Evolutionary conservation across 306 rosid species (phyloP).

Genomic region (Acacia acuminata): DNA sequence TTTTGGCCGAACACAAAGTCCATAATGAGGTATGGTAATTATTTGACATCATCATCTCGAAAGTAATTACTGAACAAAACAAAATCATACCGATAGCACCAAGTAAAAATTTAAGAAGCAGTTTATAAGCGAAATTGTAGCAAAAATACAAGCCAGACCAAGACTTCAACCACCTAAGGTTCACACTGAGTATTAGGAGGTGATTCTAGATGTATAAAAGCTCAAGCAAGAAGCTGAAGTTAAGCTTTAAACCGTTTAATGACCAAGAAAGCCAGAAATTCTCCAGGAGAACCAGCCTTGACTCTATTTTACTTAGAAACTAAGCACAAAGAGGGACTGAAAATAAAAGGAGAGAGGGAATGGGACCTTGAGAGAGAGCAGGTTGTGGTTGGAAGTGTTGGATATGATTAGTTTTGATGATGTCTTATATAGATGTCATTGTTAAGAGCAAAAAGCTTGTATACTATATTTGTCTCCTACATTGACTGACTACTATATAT

Average conservation of each 20-base stretch:
- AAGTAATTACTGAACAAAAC: constrained; percentile 37
- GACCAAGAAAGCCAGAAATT: neutral
- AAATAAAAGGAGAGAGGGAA: constrained; percentile 8
- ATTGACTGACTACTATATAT: no score
- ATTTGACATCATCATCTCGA: constrained; percentile 40
- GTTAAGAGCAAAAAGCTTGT: no score
- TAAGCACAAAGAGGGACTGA: neutral
- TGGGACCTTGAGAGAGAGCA: constrained; percentile 50
- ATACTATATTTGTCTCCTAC: no score
- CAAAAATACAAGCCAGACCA: constrained; percentile 1
- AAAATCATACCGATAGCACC: constrained; percentile 46
- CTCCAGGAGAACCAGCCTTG: neutral
- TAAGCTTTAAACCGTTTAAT: neutral
- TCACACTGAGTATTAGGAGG: constrained; percentile 8
- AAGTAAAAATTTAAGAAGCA: constrained; percentile 31
- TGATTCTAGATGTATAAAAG: neutral
- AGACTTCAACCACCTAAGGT: constrained; percentile 8
- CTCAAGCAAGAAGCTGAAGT: constrained; percentile 7
- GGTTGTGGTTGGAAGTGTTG: constrained; percentile 36
- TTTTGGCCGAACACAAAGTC: no score
- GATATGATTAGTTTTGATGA: no score
- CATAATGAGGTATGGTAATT: constrained; percentile 34
- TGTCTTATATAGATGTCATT: no score
- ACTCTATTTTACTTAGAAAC: neutral
- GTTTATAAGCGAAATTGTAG: constrained; percentile 12